A percentile compares a stretch with the other conserved stretches of the same genome.
Evolutionary conservation across 495 filamentous ascomycete species (phyloP).

Genomic region (Cladorrhinum samala): DNA sequence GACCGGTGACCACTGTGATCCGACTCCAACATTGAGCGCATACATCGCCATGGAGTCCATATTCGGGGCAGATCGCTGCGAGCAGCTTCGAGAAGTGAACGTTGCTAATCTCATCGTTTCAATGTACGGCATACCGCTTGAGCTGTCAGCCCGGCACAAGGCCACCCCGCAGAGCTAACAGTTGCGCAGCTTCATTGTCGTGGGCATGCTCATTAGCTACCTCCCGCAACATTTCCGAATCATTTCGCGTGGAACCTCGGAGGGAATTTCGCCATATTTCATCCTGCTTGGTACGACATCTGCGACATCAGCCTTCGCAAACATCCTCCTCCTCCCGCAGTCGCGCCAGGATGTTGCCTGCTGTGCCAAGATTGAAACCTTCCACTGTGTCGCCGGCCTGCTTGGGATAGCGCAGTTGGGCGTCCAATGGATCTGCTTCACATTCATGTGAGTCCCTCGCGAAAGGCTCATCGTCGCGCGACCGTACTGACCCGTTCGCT

Average conservation of each 20-base stretch:
- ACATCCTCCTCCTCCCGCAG: slow-evolving; percentile 76
- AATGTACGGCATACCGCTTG: slow-evolving; percentile 51
- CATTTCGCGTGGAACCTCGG: slow-evolving; percentile 77
- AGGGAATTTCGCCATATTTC: slow-evolving; percentile 91
- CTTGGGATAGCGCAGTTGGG: slow-evolving; percentile 87
- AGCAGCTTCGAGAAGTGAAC: slow-evolving; percentile 47
- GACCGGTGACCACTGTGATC: no score
- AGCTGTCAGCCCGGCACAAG: not conserved
- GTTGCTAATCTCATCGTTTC: slow-evolving; percentile 58
- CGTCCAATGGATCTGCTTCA: slow-evolving; percentile 86
- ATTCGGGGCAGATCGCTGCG: slow-evolving; percentile 36
- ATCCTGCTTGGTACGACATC: slow-evolving; percentile 87
- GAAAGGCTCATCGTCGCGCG: not conserved
- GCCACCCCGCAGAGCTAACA: slow-evolving; percentile 11
- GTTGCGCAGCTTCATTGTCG: slow-evolving; percentile 62
- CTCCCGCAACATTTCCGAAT: slow-evolving; percentile 92
- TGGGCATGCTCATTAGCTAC: slow-evolving; percentile 91
- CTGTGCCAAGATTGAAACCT: slow-evolving; percentile 69
- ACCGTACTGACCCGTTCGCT: not conserved
- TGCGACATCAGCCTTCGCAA: slow-evolving; percentile 78
- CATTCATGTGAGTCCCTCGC: slow-evolving; percentile 64
- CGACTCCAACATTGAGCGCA: no score
- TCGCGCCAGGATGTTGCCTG: slow-evolving; percentile 76
- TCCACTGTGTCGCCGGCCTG: slow-evolving; percentile 78
- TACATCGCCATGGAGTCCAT: slow-evolving; percentile 34